Evolutionary conservation across 495 filamentous ascomycete genomes (phyloP).

Genomic region (Trichoderma erinaceum): DNA sequence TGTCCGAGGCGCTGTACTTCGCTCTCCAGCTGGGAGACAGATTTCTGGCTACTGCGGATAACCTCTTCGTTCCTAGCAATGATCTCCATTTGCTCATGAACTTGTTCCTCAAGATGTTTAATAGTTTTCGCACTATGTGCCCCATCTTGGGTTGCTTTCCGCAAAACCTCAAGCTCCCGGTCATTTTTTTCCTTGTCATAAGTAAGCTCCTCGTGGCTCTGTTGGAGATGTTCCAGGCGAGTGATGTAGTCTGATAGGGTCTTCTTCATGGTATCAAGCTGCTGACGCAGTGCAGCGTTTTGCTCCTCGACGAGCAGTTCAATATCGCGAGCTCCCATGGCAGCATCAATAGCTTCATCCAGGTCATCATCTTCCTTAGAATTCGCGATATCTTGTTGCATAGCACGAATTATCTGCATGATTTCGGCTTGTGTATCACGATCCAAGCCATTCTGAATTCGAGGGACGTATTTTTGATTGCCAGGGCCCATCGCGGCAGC

Average conservation of each 20-base stretch:
- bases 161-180: constrained; percentile 51
- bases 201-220: constrained; percentile 51
- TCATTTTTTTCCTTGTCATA: constrained; percentile 47
- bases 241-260: constrained; percentile 49
- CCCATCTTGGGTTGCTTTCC: constrained; percentile 24
- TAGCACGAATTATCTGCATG: constrained; percentile 18
- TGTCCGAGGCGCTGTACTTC: constrained; percentile 41
- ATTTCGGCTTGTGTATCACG: constrained; percentile 41
- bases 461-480: constrained; percentile 48
- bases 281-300: constrained; percentile 25
- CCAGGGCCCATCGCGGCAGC: constrained; percentile 55
- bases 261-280: constrained; percentile 19
- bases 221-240: constrained; percentile 51
- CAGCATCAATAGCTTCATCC: constrained; percentile 24
- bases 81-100: constrained; percentile 26
- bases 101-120: constrained; percentile 29
- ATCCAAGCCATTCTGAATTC: constrained; percentile 40
- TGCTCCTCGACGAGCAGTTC: constrained; percentile 19
- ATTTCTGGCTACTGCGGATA: constrained; percentile 19
- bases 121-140: constrained; percentile 31
- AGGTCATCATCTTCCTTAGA: constrained; percentile 13
- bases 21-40: constrained; percentile 35
- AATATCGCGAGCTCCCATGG: constrained; percentile 44
- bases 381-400: constrained; percentile 16
- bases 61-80: constrained; percentile 20